Percentiles rank a stretch among this genome's conserved stretches.
Conservation (phyloP, 495 filamentous ascomycete genomes). For the Saxispiralis lemnorum region DNA sequence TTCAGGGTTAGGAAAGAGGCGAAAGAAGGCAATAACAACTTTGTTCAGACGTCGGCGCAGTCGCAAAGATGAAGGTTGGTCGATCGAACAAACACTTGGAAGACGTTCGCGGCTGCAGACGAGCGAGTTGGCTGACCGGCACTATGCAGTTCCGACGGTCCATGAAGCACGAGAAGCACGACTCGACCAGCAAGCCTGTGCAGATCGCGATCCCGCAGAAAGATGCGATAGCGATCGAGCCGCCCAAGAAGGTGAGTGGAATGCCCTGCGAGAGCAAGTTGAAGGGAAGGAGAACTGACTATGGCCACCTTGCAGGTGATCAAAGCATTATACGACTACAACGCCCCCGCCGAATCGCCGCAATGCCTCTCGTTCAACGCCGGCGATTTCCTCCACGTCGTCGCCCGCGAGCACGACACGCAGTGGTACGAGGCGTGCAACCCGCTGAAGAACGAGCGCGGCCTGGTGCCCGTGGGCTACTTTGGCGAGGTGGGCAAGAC, state of each 20-base stretch:
- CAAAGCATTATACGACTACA: slow-evolving; percentile 86
- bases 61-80: too few relatives aligned
- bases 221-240: slow-evolving; percentile 81
- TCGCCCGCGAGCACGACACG: slow-evolving; percentile 80
- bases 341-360: slow-evolving; percentile 29
- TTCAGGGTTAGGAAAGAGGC: too few relatives aligned
- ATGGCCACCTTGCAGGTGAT: slow-evolving; percentile 51
- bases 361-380: slow-evolving; percentile 81
- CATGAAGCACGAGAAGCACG: slow-evolving; percentile 24
- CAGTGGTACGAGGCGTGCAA: slow-evolving; percentile 99
- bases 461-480: slow-evolving; percentile 80
- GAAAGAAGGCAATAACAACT: too few relatives aligned
- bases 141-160: slow-evolving; percentile 24
- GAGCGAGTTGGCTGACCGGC: background rate
- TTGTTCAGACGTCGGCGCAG: too few relatives aligned
- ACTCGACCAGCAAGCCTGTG: slow-evolving; percentile 37
- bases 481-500: slow-evolving; percentile 85
- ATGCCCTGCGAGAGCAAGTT: background rate
- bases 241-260: slow-evolving; percentile 77
- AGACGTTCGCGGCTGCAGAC: too few relatives aligned
- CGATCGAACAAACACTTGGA: too few relatives aligned
- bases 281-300: background rate
- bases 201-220: slow-evolving; percentile 84
- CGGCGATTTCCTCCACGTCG: slow-evolving; percentile 97
- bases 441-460: slow-evolving; percentile 72